Evolutionary conservation across 345 rosid genomes (phyloP), one percentile per base, ranked within the genome.

Genomic region (Balakata baccata): DNA sequence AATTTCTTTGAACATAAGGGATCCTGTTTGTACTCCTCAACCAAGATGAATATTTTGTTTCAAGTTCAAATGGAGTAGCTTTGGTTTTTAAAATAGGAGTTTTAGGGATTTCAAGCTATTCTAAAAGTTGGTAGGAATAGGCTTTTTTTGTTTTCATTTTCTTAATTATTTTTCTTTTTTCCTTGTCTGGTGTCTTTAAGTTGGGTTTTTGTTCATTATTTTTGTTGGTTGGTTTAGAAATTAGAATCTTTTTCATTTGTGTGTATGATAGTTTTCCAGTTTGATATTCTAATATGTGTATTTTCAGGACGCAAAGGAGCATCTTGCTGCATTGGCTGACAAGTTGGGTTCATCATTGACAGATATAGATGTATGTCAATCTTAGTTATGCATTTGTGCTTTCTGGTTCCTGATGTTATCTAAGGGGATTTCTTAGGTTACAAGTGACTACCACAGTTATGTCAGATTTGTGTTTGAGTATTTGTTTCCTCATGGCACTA

Each of bases 301-400:
- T 47, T 75, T 84, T 59, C 90, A 95, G 99, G 99, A 95, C 78
- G 98, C 97, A 64, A 95, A 92, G 85, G 97, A 91, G 87, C 97
- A 92, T 85, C 94, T 95, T 71, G 89, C 89, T 62, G 98, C 99
- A 7, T 74, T 95, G 81, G 99, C 93, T 56, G 94, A 92, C 88
- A 86, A 91, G 87, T 88, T 95, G 85, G 98, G 97, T 74, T 73
- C 89, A n/a, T 89, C 98, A 58, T 85, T 95, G 79, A 86, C 94
- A 16, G 98, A 87, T 79, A 95, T 92, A 72, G 87, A 91, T 82
- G 98, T 95, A 92, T 61, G 82, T 66, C 71, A 67, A 72, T 74
- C 64, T 20, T 43, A 17, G 57, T 80, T 66, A 53, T 69, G 45
- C 65, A 34, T 29, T 71, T 74, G 69, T 63, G 49, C 74, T 69